Base-by-base conservation (phyloP, 2,329 filamentous ascomycete genomes). In the Neonectria sp. region DNA sequence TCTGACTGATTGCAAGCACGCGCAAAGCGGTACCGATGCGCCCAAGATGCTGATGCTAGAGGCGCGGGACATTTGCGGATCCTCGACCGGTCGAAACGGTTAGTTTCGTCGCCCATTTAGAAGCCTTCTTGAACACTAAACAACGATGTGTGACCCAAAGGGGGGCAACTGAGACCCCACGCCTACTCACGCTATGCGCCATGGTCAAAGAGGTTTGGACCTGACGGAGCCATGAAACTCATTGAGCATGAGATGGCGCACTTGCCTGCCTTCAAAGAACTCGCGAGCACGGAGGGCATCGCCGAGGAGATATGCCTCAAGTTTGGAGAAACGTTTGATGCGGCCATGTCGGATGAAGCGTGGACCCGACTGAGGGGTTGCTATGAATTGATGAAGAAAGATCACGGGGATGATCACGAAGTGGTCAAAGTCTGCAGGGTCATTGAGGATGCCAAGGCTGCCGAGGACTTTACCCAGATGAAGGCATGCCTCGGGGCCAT, bases 221-320 rank as follows among this genome's bases (percentile, higher is more conserved):
- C 64, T 25, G 53, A 63, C 4, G 59, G 45, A 3, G 64, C 64
- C 3, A 63, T 67, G 46, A 37, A 37, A 3, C 53, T 67, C 17
- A 63, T 67, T 13, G 53, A 33, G n/a, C 64, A 67, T 63, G 64
- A 67, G 13, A 63, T 63, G 64, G 64, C 64, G 6, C 64, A 67
- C 29, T 40, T 67, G 37, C 12, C 58, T 25, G 64, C 64, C 5
- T 67, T 67, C 17, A 31, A 52, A 40, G 59, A 59, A 40, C 55
- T 67, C 6, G n/a, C 55, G 2, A 48, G n/a, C 9, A 59, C 57
- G 15, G 64, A 67, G 48, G 64, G 64, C 13, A 63, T 67, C 12
- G 40, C 59, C 4, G 55, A 63, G 6, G 58, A 67, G 55, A 52
- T 63, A 12, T 63, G 64, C 40, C 59, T 67, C 59, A 67, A 67